Conservation (phyloP, 768 basidiomycete genomes). For the Suillus decipiens region DNA sequence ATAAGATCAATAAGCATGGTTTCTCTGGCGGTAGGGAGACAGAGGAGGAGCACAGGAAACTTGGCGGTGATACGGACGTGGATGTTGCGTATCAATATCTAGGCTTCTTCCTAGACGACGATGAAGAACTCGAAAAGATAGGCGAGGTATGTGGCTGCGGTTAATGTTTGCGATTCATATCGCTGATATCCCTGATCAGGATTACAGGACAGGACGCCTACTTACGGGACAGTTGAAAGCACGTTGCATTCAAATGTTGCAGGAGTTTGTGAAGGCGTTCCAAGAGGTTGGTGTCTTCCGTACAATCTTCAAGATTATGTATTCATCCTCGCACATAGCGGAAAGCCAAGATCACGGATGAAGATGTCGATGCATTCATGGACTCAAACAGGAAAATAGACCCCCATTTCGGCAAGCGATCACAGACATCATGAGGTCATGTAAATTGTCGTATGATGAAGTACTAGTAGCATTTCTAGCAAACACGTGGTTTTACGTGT, state of each 20-base stretch:
- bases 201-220: constrained; percentile 86
- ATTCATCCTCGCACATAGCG: constrained; percentile 48
- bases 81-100: constrained; percentile 96
- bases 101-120: constrained; percentile 93
- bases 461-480: neutral
- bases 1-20: constrained; percentile 94
- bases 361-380: constrained; percentile 76
- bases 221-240: constrained; percentile 92
- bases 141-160: constrained; percentile 58
- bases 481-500: neutral
- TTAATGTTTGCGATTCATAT: neutral
- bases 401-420: constrained; percentile 46
- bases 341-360: constrained; percentile 79
- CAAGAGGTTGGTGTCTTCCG: constrained; percentile 59
- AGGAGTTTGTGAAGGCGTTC: constrained; percentile 82
- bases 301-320: constrained; percentile 3
- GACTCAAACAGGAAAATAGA: constrained; percentile 77
- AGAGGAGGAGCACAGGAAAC: constrained; percentile 88
- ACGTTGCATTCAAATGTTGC: constrained; percentile 79
- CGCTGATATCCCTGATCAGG: constrained; percentile 46
- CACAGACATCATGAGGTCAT: constrained; percentile 6
- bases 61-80: constrained; percentile 92
- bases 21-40: constrained; percentile 96
- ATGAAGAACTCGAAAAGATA: constrained; percentile 77
- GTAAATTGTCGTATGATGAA: neutral